Evolutionary conservation across 2,329 filamentous ascomycete genomes (phyloP).

Genomic region (Colletotrichum limetticola): DNA sequence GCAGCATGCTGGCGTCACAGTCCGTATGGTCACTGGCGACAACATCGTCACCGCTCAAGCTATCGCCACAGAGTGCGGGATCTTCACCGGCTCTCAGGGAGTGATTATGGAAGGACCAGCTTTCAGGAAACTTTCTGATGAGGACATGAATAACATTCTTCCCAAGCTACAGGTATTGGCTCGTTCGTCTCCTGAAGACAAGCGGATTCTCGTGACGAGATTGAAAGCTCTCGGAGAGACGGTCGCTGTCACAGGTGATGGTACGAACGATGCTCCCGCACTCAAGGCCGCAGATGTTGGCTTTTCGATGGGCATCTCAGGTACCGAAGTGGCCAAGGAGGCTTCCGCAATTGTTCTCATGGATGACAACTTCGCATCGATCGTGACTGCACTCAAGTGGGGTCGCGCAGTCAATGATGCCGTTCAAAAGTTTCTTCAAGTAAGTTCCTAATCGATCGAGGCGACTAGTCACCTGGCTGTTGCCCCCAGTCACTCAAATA

Average conservation of each 20-base stretch:
- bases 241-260: slow-evolving; percentile 74
- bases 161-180: slow-evolving; percentile 75
- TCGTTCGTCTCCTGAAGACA: slow-evolving; percentile 76
- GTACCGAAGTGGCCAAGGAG: slow-evolving; percentile 72
- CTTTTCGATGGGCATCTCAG: slow-evolving; percentile 76
- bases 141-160: slow-evolving; percentile 60
- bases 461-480: background rate
- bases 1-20: slow-evolving; percentile 72
- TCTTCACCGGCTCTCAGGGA: slow-evolving; percentile 50
- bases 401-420: slow-evolving; percentile 73
- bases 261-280: slow-evolving; percentile 73
- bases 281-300: slow-evolving; percentile 74
- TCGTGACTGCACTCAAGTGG: slow-evolving; percentile 71
- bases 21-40: slow-evolving; percentile 70
- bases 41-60: slow-evolving; percentile 55
- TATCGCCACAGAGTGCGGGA: slow-evolving; percentile 54
- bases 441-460: slow-evolving; percentile 41
- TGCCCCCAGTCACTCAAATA: background rate
- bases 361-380: slow-evolving; percentile 71
- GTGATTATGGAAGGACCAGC: slow-evolving; percentile 65
- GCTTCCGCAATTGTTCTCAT: slow-evolving; percentile 70
- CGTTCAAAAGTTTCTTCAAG: slow-evolving; percentile 72
- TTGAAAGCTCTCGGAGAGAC: slow-evolving; percentile 73
- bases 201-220: slow-evolving; percentile 71
- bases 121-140: slow-evolving; percentile 67